Percentiles rank a stretch among this genome's conserved stretches.
phyloP scores from a whole-genome alignment of 2,329 filamentous ascomycete genomes.

The Calonectria hongkongensis region DNA sequence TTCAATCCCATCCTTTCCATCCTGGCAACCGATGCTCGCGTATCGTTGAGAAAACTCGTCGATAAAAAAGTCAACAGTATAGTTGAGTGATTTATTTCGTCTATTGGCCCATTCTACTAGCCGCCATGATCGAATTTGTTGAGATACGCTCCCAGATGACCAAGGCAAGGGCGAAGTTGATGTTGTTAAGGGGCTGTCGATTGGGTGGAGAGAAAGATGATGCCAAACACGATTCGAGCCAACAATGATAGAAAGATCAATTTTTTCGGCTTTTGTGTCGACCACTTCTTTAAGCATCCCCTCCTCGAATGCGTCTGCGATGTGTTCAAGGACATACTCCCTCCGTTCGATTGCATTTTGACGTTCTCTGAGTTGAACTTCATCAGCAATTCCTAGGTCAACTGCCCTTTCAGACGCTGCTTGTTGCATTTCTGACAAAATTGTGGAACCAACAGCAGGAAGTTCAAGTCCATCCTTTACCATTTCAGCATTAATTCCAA shows the following conservation, averaged over 20 bases:
- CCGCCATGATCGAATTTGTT: constrained; percentile 94
- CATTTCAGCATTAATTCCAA: constrained; percentile 97
- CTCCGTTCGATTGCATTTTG: constrained; percentile 86
- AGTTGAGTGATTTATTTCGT: constrained; percentile 92
- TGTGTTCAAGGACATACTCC: constrained; percentile 88
- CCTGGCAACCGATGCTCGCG: constrained; percentile 86
- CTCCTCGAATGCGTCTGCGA: constrained; percentile 86
- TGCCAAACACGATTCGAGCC: constrained; percentile 95
- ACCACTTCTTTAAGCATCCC: constrained; percentile 87
- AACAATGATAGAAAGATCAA: constrained; percentile 84
- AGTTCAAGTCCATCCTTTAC: constrained; percentile 94
- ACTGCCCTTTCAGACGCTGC: constrained; percentile 85
- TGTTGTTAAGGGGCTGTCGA: constrained; percentile 74
- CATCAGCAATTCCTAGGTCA: constrained; percentile 84
- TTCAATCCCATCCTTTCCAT: constrained; percentile 93
- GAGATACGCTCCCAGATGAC: constrained; percentile 94
- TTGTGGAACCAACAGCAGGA: constrained; percentile 82
- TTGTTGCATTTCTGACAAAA: constrained; percentile 89
- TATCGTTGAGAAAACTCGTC: constrained; percentile 94
- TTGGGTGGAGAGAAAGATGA: constrained; percentile 92
- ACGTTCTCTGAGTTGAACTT: constrained; percentile 80
- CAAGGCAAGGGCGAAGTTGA: constrained; percentile 85
- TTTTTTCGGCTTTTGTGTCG: constrained; percentile 84
- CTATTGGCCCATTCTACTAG: constrained; percentile 97
- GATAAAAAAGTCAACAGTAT: constrained; percentile 95